A percentile compares a stretch with the other conserved stretches of the same genome.
These are phyloP conservation scores for Trichothecium sympodiale DNA, from an alignment of 2,329 filamentous ascomycete genomes.

Conservation along the genomic window DNA sequence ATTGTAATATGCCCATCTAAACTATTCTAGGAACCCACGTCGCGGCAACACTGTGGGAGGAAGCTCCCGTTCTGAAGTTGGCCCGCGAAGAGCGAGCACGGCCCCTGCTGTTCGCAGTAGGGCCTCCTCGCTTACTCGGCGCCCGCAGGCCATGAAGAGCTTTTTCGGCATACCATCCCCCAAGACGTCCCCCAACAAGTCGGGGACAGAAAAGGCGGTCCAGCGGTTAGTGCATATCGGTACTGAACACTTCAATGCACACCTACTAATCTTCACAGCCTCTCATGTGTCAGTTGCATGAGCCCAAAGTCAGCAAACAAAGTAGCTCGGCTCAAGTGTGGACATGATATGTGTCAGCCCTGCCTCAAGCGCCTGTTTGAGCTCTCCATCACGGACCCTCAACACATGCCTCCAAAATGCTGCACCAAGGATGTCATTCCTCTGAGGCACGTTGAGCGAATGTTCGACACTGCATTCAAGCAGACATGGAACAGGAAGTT, in stretches of 20 bases:
- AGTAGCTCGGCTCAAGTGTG: conserved; percentile 63
- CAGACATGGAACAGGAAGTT: conserved; percentile 72
- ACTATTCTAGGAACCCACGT: too few species aligned
- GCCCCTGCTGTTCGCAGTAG: too few species aligned
- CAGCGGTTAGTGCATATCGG: not conserved
- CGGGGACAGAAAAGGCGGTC: conserved; percentile 3
- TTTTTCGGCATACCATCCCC: too few species aligned
- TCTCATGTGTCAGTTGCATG: conserved; percentile 63
- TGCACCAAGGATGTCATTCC: conserved; percentile 66
- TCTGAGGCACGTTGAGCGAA: conserved; percentile 60
- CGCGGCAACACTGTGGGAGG: too few species aligned
- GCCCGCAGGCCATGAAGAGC: too few species aligned
- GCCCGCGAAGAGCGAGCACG: too few species aligned
- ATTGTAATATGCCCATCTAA: too few species aligned
- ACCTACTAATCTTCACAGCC: conserved; percentile 27
- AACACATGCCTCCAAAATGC: conserved; percentile 77
- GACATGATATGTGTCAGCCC: conserved; percentile 68
- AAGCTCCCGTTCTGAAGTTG: too few species aligned
- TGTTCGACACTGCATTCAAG: conserved; percentile 69
- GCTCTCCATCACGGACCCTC: conserved; percentile 63
- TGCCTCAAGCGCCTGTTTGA: conserved; percentile 68
- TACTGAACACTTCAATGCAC: too few species aligned
- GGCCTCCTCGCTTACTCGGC: too few species aligned
- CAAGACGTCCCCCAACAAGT: too few species aligned
- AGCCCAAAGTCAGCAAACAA: conserved; percentile 54